A percentile compares a stretch with the other conserved stretches of the same genome.
Evolutionary conservation across 2,329 filamentous ascomycete genomes (phyloP).

Genomic region (Cucurbitaria berberidis): DNA sequence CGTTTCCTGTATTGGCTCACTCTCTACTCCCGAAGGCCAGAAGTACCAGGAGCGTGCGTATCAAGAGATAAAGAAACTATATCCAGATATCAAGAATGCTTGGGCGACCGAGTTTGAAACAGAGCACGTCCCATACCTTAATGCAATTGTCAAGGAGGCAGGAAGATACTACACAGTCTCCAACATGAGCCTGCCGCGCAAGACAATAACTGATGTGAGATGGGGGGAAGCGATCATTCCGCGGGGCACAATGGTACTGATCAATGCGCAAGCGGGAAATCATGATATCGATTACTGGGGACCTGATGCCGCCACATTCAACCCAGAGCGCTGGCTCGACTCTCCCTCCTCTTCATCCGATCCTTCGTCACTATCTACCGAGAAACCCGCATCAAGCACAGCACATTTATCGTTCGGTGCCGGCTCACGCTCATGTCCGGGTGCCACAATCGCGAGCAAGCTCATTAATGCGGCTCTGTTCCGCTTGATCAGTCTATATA

Average conservation of each 20-base stretch:
- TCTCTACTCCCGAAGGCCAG: conserved; percentile 57
- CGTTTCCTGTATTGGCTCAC: conserved; percentile 59
- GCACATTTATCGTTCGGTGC: conserved; percentile 60
- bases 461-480: conserved; percentile 59
- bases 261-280: conserved; percentile 63
- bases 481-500: conserved; percentile 57
- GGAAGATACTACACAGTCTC: conserved; percentile 61
- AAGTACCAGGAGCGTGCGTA: conserved; percentile 60
- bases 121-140: conserved; percentile 58
- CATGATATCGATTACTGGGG: conserved; percentile 61
- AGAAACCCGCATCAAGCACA: conserved; percentile 31
- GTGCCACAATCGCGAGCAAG: conserved; percentile 58
- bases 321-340: conserved; percentile 58
- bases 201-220: conserved; percentile 58
- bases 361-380: conserved; percentile 2
- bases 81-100: conserved; percentile 55
- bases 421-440: conserved; percentile 59
- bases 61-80: conserved; percentile 57
- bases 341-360: not conserved
- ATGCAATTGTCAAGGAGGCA: conserved; percentile 60
- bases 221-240: conserved; percentile 61
- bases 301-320: conserved; percentile 53
- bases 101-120: conserved; percentile 55
- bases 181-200: conserved; percentile 60
- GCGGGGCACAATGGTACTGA: conserved; percentile 60